Conservation (phyloP, 495 filamentous ascomycete species). For the Penicillium mononematosum region DNA sequence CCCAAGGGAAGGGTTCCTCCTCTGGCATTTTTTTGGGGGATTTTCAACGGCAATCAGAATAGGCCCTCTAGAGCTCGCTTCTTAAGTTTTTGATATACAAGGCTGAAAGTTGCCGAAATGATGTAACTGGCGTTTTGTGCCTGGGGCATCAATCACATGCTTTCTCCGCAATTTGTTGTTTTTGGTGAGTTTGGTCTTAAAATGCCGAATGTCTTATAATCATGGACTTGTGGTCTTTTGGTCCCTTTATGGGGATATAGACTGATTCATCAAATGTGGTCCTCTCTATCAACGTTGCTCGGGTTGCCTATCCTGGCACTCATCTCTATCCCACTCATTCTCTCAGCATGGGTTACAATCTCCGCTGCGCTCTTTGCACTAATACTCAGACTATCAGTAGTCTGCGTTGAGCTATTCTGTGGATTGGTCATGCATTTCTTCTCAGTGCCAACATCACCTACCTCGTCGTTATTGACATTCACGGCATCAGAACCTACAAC, state of each 20-base stretch:
- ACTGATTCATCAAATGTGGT: slow-evolving; percentile 9
- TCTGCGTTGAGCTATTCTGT: slow-evolving; percentile 67
- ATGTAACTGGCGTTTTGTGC: slow-evolving; percentile 6
- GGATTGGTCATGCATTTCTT: slow-evolving; percentile 60
- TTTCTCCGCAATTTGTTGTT: slow-evolving; percentile 7
- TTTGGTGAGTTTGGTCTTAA: neutral
- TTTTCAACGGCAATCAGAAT: neutral
- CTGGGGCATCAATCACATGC: slow-evolving; percentile 14
- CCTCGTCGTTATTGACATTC: slow-evolving; percentile 34
- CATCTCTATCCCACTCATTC: slow-evolving; percentile 64
- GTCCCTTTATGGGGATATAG: slow-evolving; percentile 1
- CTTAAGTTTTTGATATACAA: neutral
- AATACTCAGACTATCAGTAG: slow-evolving; percentile 59
- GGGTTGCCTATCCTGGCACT: slow-evolving; percentile 62
- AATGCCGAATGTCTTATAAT: slow-evolving; percentile 7
- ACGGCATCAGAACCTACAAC: slow-evolving; percentile 33
- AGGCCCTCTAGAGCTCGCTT: neutral
- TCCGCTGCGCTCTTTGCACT: slow-evolving; percentile 64
- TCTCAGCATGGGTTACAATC: slow-evolving; percentile 69
- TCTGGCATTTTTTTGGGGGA: slow-evolving; percentile 18
- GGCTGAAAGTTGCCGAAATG: neutral
- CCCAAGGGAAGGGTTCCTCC: slow-evolving; percentile 68
- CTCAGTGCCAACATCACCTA: slow-evolving; percentile 35
- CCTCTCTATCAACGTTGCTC: slow-evolving; percentile 52
- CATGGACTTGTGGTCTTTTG: neutral